These are phyloP conservation scores for Exophiala viscosa DNA, from an alignment of 2,329 filamentous ascomycete species.

Conservation along the genomic window DNA sequence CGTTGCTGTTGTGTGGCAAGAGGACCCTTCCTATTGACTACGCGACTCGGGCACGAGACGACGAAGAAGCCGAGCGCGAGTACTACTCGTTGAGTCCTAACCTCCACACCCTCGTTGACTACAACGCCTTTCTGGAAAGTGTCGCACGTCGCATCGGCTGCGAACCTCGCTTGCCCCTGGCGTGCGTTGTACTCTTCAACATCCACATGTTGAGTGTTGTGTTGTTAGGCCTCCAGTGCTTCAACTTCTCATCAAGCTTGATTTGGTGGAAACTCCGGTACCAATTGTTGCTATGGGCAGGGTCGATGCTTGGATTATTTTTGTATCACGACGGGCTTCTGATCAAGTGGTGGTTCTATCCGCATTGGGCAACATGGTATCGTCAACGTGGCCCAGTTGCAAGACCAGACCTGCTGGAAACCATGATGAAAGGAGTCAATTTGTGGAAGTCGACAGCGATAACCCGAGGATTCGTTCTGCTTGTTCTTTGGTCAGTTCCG, in stretches of 20 bases:
- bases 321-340: constrained; percentile 8
- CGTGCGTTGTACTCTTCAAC: constrained; percentile 5
- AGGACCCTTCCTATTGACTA: constrained; percentile 8
- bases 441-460: constrained; percentile 11
- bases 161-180: constrained; percentile 6
- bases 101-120: constrained; percentile 12
- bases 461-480: constrained; percentile 5
- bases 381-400: constrained; percentile 10
- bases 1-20: constrained; percentile 5
- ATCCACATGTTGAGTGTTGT: constrained; percentile 9
- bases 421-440: background rate
- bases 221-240: background rate
- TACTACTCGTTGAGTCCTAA: constrained; percentile 14
- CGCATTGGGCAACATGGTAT: constrained; percentile 15
- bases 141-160: constrained; percentile 11
- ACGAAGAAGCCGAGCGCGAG: constrained; percentile 10
- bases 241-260: background rate
- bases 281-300: constrained; percentile 3
- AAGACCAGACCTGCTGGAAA: background rate
- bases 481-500: constrained; percentile 10
- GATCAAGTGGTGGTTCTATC: constrained; percentile 19
- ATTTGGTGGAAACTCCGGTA: background rate
- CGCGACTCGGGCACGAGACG: background rate
- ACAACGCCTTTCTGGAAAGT: constrained; percentile 16
- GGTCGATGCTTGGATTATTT: constrained; percentile 9